phyloP scores from a whole-genome alignment of 352 stramenopile species.

The Plasmopara muralis region DNA sequence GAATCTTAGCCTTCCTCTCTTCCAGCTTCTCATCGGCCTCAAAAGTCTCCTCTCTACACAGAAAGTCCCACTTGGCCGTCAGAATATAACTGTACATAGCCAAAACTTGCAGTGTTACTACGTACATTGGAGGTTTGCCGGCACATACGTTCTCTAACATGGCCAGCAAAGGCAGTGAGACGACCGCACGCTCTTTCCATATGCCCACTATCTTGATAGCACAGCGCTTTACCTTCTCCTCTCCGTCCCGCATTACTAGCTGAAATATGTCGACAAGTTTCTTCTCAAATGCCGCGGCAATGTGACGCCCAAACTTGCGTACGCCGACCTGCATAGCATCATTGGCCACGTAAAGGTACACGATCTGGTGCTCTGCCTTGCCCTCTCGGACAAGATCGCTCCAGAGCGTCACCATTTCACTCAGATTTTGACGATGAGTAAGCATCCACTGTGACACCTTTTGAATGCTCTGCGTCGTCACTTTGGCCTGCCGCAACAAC shows the following conservation, averaged over 20 bases:
- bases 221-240: slow-evolving; percentile 81
- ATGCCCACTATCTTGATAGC: slow-evolving; percentile 83
- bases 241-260: slow-evolving; percentile 55
- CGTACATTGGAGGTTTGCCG: slow-evolving; percentile 55
- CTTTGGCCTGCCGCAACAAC: slow-evolving; percentile 61
- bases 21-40: slow-evolving; percentile 25
- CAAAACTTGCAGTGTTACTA: background rate
- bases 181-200: slow-evolving; percentile 73
- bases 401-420: slow-evolving; percentile 64
- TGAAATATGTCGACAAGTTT: slow-evolving; percentile 52
- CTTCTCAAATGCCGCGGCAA: slow-evolving; percentile 52
- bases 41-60: slow-evolving; percentile 24
- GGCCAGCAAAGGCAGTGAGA: slow-evolving; percentile 42
- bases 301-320: slow-evolving; percentile 70
- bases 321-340: slow-evolving; percentile 81
- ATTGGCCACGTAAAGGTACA: slow-evolving; percentile 81
- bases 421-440: slow-evolving; percentile 42
- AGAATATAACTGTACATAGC: background rate
- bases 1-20: slow-evolving; percentile 22
- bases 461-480: slow-evolving; percentile 83
- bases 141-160: slow-evolving; percentile 74
- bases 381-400: slow-evolving; percentile 37
- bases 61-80: slow-evolving; percentile 9
- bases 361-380: slow-evolving; percentile 67
- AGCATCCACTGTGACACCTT: slow-evolving; percentile 74